Percentiles rank a stretch among this genome's conserved stretches.
phyloP scores from a whole-genome alignment of 2,329 filamentous ascomycete species.

The Colletotrichum graminicola region DNA sequence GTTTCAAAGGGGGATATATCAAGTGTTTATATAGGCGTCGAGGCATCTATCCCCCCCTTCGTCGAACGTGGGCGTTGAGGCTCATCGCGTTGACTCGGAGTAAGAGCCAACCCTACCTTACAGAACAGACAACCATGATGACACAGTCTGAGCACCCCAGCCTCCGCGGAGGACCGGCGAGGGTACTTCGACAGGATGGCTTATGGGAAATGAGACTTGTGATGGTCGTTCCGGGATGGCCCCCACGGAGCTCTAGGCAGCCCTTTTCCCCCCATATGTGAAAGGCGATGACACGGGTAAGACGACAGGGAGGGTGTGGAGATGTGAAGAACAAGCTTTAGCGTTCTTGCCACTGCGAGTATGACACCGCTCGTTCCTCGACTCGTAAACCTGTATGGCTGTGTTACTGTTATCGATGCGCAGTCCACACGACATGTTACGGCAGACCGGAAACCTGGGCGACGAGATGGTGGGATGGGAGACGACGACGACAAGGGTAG shows the following conservation, averaged over 20 bases:
- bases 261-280: slow-evolving; percentile 7
- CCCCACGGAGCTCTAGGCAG: slow-evolving; percentile 38
- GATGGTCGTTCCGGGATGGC: slow-evolving; percentile 33
- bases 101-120: slow-evolving; percentile 28
- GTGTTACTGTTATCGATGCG: slow-evolving; percentile 23
- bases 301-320: slow-evolving; percentile 5
- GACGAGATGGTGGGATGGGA: slow-evolving; percentile 29
- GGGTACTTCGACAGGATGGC: slow-evolving; percentile 15
- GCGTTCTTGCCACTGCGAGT: slow-evolving; percentile 8
- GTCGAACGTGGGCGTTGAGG: slow-evolving; percentile 25
- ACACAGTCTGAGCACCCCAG: slow-evolving; percentile 26
- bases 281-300: slow-evolving; percentile 31
- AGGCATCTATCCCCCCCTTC: slow-evolving; percentile 12
- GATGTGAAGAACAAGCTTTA: slow-evolving; percentile 29
- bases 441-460: slow-evolving; percentile 17
- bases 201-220: slow-evolving; percentile 11
- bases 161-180: slow-evolving; percentile 26
- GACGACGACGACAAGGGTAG: background rate
- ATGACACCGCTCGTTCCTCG: slow-evolving; percentile 17
- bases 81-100: slow-evolving; percentile 33
- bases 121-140: background rate
- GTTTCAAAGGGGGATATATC: slow-evolving; percentile 20
- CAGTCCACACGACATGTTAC: slow-evolving; percentile 20
- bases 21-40: slow-evolving; percentile 36
- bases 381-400: background rate